phyloP scores from a whole-genome alignment of 306 rosid genomes.

The Ormosia emarginata region DNA sequence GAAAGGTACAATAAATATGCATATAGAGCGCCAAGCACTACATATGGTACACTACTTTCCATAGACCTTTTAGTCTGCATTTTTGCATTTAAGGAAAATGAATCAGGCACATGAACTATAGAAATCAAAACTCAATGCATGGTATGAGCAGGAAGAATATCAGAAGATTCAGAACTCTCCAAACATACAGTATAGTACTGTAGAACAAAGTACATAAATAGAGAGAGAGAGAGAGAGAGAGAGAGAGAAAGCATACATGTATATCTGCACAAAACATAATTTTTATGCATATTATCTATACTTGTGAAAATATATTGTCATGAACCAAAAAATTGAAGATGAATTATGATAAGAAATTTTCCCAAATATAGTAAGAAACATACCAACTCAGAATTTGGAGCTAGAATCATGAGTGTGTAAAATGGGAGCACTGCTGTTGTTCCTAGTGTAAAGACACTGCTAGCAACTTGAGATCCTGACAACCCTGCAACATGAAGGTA shows the following conservation, averaged over 20 bases:
- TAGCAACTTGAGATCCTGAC: slow-evolving; percentile 62
- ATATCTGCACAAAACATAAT: background rate
- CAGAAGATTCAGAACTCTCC: background rate
- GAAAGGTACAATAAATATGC: slow-evolving; percentile 75
- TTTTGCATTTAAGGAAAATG: slow-evolving; percentile 25
- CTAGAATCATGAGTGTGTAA: slow-evolving; percentile 83
- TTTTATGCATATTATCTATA: background rate
- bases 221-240: background rate
- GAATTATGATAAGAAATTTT: background rate
- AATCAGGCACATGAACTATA: slow-evolving; percentile 2
- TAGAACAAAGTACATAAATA: background rate
- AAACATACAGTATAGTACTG: background rate
- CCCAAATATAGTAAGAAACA: slow-evolving; percentile 14
- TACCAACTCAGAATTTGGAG: slow-evolving; percentile 79
- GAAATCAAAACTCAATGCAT: background rate
- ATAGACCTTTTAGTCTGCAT: slow-evolving; percentile 64
- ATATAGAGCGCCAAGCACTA: slow-evolving; percentile 70
- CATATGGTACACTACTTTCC: slow-evolving; percentile 68
- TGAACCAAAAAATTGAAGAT: background rate
- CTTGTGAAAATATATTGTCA: background rate
- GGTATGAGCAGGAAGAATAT: background rate
- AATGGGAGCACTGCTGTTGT: slow-evolving; percentile 83
- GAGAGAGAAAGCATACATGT: background rate
- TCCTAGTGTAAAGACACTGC: slow-evolving; percentile 71
- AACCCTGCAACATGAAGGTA: slow-evolving; percentile 49